Conservation (phyloP, 179 eudicot species). For the Corrigiola litoralis region DNA sequence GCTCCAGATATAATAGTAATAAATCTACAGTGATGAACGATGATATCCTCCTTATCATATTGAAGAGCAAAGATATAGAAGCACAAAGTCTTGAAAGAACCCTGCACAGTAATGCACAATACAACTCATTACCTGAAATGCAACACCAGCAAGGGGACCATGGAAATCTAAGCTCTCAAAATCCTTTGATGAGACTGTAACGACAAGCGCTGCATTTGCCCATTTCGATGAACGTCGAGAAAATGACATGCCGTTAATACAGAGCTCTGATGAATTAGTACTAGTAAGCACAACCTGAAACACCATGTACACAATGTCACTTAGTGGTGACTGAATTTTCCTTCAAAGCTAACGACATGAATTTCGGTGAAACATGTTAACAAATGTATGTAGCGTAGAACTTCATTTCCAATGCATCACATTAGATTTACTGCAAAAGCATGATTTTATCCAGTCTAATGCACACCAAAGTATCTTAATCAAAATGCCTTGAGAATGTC, state of each 20-base stretch:
- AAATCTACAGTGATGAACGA: background rate
- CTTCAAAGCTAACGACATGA: background rate
- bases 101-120: background rate
- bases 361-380: background rate
- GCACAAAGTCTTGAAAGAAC: background rate
- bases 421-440: too few relatives aligned
- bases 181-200: slow-evolving; percentile 80
- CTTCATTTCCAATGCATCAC: background rate
- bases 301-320: background rate
- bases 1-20: too few relatives aligned
- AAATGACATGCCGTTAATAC: slow-evolving; percentile 97
- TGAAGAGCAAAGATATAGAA: background rate
- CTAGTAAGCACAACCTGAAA: slow-evolving; percentile 93
- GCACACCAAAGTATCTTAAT: too few relatives aligned
- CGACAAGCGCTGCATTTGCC: slow-evolving; percentile 99
- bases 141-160: slow-evolving; percentile 92
- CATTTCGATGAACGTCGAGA: slow-evolving; percentile 85
- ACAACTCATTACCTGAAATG: slow-evolving; percentile 63
- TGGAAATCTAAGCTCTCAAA: slow-evolving; percentile 57
- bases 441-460: too few relatives aligned
- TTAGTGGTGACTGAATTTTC: background rate
- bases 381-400: background rate
- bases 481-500: background rate
- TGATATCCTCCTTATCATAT: background rate
- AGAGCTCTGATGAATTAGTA: slow-evolving; percentile 80